These are phyloP conservation scores for Coniochaeta pulveracea DNA, from an alignment of 2,329 filamentous ascomycete species.

Conservation along the genomic window DNA sequence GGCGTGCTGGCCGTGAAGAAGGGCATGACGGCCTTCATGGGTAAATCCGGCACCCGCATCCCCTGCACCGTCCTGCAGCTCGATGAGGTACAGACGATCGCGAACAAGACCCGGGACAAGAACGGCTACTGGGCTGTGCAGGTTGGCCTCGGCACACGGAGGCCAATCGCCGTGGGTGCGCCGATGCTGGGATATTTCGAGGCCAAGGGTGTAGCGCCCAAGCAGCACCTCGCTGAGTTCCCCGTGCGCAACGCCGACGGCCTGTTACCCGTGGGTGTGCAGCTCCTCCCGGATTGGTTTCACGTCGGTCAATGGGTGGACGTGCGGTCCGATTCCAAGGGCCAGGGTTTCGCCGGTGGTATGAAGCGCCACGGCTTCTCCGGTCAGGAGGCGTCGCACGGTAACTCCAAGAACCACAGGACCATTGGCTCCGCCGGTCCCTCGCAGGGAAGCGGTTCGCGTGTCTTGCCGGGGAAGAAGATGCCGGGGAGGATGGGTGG, in stretches of 20 bases:
- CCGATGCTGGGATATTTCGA: slow-evolving; percentile 85
- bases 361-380: slow-evolving; percentile 94
- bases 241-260: slow-evolving; percentile 64
- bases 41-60: slow-evolving; percentile 64
- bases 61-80: slow-evolving; percentile 90
- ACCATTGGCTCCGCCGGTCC: slow-evolving; percentile 84
- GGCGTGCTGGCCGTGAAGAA: slow-evolving; percentile 83
- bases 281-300: slow-evolving; percentile 83
- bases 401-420: slow-evolving; percentile 89
- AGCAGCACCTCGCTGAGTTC: slow-evolving; percentile 78
- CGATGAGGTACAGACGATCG: slow-evolving; percentile 81
- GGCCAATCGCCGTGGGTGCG: slow-evolving; percentile 65
- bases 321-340: slow-evolving; percentile 64
- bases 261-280: slow-evolving; percentile 62
- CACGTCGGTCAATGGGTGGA: slow-evolving; percentile 84
- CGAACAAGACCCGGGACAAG: slow-evolving; percentile 66
- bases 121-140: slow-evolving; percentile 95
- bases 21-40: slow-evolving; percentile 90
- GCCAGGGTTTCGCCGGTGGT: slow-evolving; percentile 90
- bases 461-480: slow-evolving; percentile 91
- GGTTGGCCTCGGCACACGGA: slow-evolving; percentile 67
- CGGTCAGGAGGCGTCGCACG: slow-evolving; percentile 86
- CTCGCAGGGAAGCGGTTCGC: slow-evolving; percentile 82
- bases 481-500: slow-evolving; percentile 97
- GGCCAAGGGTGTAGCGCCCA: slow-evolving; percentile 68